Conservation (phyloP, 306 rosid species). For the Sechiopsis laciniata region DNA sequence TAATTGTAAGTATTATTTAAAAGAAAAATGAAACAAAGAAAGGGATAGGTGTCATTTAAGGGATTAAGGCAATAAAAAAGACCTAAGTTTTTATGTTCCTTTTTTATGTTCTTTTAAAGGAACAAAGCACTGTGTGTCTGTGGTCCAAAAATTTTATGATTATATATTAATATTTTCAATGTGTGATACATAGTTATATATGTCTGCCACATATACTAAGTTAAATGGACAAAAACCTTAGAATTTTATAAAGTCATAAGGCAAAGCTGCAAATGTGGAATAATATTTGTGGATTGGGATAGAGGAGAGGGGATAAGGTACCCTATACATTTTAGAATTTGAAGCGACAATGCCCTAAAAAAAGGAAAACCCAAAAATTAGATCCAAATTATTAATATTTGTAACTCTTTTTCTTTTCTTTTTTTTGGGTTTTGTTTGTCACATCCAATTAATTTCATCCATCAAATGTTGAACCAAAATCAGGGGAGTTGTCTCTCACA, state of each 20-base stretch:
- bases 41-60: slow-evolving; percentile 17
- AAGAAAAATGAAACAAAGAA: background rate
- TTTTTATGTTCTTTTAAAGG: background rate
- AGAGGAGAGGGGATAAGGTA: slow-evolving; percentile 12
- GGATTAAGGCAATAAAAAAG: slow-evolving; percentile 2
- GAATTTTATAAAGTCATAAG: slow-evolving; percentile 7
- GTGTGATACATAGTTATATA: slow-evolving; percentile 7
- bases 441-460: background rate
- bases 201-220: slow-evolving; percentile 23
- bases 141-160: background rate
- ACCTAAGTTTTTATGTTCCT: background rate
- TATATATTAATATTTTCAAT: background rate
- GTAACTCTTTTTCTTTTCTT: background rate
- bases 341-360: background rate
- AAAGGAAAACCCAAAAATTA: background rate
- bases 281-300: slow-evolving; percentile 15
- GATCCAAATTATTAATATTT: background rate
- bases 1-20: background rate
- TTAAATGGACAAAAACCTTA: slow-evolving; percentile 18
- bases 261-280: slow-evolving; percentile 16
- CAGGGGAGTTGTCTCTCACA: background rate
- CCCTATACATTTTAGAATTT: background rate
- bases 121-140: slow-evolving; percentile 10
- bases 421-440: background rate
- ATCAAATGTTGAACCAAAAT: slow-evolving; percentile 12